Evolutionary conservation across 208 protist species (phyloP).

Genomic region (Trypanosoma mega): DNA sequence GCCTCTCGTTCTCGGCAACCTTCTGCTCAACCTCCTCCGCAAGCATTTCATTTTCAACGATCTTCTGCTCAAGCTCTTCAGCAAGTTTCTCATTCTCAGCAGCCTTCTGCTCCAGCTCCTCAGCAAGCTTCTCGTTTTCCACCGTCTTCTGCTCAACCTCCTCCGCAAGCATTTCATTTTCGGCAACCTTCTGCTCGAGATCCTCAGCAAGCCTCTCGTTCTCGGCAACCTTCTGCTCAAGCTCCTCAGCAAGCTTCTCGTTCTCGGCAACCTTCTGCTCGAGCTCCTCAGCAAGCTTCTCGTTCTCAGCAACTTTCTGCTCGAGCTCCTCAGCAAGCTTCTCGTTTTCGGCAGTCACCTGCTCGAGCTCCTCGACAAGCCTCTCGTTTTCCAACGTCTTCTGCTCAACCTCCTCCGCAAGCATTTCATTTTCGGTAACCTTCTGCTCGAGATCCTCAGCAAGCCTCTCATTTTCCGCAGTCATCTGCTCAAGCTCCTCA

Average conservation of each 20-base stretch:
- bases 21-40: constrained; percentile 28
- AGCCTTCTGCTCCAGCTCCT: constrained; percentile 5
- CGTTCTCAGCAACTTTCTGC: constrained; percentile 29
- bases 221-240: constrained; percentile 21
- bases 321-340: constrained; percentile 28
- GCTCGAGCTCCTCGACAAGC: constrained; percentile 39
- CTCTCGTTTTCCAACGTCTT: constrained; percentile 36
- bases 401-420: constrained; percentile 34
- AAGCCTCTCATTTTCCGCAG: constrained; percentile 15
- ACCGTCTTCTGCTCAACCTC: constrained; percentile 22
- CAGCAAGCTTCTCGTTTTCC: constrained; percentile 23
- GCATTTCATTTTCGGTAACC: constrained; percentile 10
- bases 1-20: constrained; percentile 33
- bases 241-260: constrained; percentile 31
- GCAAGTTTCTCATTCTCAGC: constrained; percentile 25
- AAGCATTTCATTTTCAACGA: constrained; percentile 34
- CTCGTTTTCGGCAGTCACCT: constrained; percentile 36
- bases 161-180: constrained; percentile 30
- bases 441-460: constrained; percentile 24
- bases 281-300: constrained; percentile 29
- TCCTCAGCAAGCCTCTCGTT: constrained; percentile 28
- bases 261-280: constrained; percentile 29
- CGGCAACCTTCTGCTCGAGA: constrained; percentile 26
- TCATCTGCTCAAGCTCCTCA: constrained; percentile 29
- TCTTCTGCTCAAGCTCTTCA: constrained; percentile 21